phyloP scores from a whole-genome alignment of 2,329 filamentous ascomycete genomes.

The Penicillium sp. region DNA sequence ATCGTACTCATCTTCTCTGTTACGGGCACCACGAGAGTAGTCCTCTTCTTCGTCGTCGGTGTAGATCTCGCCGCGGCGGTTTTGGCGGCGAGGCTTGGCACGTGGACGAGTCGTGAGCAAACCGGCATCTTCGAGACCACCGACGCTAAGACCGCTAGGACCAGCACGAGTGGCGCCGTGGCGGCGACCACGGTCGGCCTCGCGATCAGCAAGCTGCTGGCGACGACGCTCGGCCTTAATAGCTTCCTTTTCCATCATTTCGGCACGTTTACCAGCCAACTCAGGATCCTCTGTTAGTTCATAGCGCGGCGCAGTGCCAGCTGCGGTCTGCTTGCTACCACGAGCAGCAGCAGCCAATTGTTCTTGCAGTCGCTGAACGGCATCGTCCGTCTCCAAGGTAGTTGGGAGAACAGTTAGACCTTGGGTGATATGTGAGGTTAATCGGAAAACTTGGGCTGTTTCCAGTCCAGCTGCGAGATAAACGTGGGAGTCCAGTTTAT shows the following conservation, averaged over 20 bases:
- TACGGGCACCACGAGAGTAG: constrained; percentile 43
- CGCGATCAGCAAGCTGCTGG: constrained; percentile 55
- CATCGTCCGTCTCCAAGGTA: constrained; percentile 56
- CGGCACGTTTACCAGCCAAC: constrained; percentile 57
- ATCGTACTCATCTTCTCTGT: constrained; percentile 77
- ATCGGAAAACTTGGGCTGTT: constrained; percentile 56
- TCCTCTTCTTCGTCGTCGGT: constrained; percentile 52
- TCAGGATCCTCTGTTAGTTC: constrained; percentile 63
- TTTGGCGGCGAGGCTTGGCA: constrained; percentile 38
- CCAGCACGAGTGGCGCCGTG: constrained; percentile 45
- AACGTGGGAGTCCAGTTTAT: constrained; percentile 59
- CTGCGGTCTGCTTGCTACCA: constrained; percentile 49
- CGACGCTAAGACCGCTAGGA: constrained; percentile 52
- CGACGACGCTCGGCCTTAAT: constrained; percentile 53
- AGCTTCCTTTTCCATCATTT: constrained; percentile 58
- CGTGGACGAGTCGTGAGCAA: constrained; percentile 43
- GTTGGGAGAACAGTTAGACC: constrained; percentile 57
- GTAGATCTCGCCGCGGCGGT: constrained; percentile 49
- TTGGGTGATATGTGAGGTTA: constrained; percentile 62
- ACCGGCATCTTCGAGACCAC: constrained; percentile 58
- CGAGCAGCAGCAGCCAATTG: constrained; percentile 57
- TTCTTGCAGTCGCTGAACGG: constrained; percentile 60
- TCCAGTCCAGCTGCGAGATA: constrained; percentile 61
- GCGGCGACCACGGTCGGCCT: constrained; percentile 54
- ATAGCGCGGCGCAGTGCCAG: constrained; percentile 55